Evolutionary conservation across 1,139 yeast species (phyloP).

Genomic region (Debaryomycetaceae sp.): DNA sequence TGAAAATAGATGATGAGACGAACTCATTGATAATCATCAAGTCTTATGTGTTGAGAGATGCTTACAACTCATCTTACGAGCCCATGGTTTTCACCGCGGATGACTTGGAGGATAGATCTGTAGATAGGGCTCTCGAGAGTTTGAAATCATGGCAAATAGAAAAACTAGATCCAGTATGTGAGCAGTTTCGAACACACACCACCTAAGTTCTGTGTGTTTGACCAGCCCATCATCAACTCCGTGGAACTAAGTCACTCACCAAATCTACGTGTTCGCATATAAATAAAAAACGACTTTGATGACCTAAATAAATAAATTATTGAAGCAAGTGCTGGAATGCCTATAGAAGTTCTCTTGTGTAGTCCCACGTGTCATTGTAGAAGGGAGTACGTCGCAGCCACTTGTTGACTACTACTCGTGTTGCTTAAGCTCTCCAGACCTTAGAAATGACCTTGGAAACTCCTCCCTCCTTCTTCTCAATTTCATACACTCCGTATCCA

Average conservation of each 20-base stretch:
- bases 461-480: slow-evolving; percentile 65
- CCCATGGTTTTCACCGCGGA: slow-evolving; percentile 19
- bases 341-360: background rate
- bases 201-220: background rate
- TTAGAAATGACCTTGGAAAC: slow-evolving; percentile 31
- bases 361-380: background rate
- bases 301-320: background rate
- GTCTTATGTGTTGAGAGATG: slow-evolving; percentile 24
- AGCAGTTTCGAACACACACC: slow-evolving; percentile 5
- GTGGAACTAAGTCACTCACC: too few species aligned
- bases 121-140: slow-evolving; percentile 13
- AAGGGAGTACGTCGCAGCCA: background rate
- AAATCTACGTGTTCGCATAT: too few species aligned
- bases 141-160: slow-evolving; percentile 20
- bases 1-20: slow-evolving; percentile 27
- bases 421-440: slow-evolving; percentile 35
- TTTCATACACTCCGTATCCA: slow-evolving; percentile 75
- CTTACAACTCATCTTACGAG: slow-evolving; percentile 22
- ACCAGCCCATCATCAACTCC: too few species aligned
- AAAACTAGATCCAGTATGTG: slow-evolving; percentile 13
- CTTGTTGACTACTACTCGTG: background rate
- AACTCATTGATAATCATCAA: slow-evolving; percentile 16
- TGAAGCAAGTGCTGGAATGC: background rate
- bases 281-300: background rate
- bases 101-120: slow-evolving; percentile 19